Evolutionary conservation across 116 monocot species (phyloP), one percentile per base, ranked within the genome.

Genomic region (Phalaenopsis hybrid): DNA sequence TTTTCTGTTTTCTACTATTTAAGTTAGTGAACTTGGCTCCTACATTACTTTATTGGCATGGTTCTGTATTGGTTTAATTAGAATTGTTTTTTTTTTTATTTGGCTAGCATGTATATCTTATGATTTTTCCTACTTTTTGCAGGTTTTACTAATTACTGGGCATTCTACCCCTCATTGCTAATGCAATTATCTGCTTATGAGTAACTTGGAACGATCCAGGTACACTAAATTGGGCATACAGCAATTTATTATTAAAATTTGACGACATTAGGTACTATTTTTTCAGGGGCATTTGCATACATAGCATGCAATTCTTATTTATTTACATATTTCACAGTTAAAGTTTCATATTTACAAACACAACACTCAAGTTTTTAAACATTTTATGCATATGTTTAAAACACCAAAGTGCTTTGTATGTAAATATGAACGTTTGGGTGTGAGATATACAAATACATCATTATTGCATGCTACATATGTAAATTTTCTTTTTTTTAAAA

Each of bases 81-180:
- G 23, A 65, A 4, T n/a, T n/a, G 6, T 16, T 4, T 18, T 3
- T 65, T 16, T 43, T 25, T 5, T n/a, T n/a, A n/a, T n/a, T 25
- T 5, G 41, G 15, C 3, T 72, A 34, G 33, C 33, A 16, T 72
- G 72, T 37, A 41, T 17, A 72, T 33, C 3, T 5, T 72, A 23
- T 72, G 41, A 33, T 13, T 72, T 34, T 34, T 41, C 28, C 16
- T 3, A 21, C 12, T 37, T 72, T 72, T 72, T 41, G 5, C 72
- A 72, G 72, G 72, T 72, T 72, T 72, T 41, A 37, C 16, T 72
- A 37, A 16, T 72, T 72, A 72, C 15, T 37, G 15, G 72, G 72
- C 41, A 16, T 72, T 4, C 72, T 17, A 72, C 20, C 46, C 20
- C 8, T 45, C 13, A 45, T 44, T 75, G 75, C n/a, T 44, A 41